These are phyloP conservation scores for Hymenoscyphus occultus DNA, from an alignment of 2,329 filamentous ascomycete species.

Conservation along the genomic window DNA sequence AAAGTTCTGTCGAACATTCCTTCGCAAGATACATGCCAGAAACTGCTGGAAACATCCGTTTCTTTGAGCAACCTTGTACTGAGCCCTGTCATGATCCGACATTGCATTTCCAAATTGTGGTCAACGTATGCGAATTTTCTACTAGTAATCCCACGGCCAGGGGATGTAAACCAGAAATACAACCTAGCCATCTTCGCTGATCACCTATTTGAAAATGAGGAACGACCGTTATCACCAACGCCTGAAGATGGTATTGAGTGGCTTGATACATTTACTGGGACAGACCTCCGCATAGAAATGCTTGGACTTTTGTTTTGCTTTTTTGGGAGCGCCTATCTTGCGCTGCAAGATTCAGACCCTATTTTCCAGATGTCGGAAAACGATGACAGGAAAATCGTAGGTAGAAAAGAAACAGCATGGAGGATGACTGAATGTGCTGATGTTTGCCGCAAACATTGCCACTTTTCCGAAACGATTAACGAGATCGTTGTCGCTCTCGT, in stretches of 20 bases:
- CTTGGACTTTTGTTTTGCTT: constrained; percentile 33
- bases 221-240: constrained; percentile 24
- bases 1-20: constrained; percentile 31
- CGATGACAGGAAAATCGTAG: constrained; percentile 20
- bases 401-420: constrained; percentile 30
- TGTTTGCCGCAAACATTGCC: constrained; percentile 25
- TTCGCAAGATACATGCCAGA: constrained; percentile 26
- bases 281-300: constrained; percentile 33
- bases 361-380: constrained; percentile 28
- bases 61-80: constrained; percentile 18
- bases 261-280: constrained; percentile 32
- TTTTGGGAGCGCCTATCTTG: constrained; percentile 29
- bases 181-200: constrained; percentile 25
- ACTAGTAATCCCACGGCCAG: constrained; percentile 4
- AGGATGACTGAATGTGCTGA: constrained; percentile 35
- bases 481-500: constrained; percentile 25
- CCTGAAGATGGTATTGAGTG: constrained; percentile 32
- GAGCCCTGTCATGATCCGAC: constrained; percentile 24
- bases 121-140: constrained; percentile 25
- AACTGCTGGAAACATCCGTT: constrained; percentile 18
- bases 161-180: constrained; percentile 21
- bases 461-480: constrained; percentile 24
- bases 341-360: constrained; percentile 31
- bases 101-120: constrained; percentile 26
- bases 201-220: constrained; percentile 31